phyloP scores from a whole-genome alignment of 2,329 filamentous ascomycete species.

The Periglandula ipomoeae region DNA sequence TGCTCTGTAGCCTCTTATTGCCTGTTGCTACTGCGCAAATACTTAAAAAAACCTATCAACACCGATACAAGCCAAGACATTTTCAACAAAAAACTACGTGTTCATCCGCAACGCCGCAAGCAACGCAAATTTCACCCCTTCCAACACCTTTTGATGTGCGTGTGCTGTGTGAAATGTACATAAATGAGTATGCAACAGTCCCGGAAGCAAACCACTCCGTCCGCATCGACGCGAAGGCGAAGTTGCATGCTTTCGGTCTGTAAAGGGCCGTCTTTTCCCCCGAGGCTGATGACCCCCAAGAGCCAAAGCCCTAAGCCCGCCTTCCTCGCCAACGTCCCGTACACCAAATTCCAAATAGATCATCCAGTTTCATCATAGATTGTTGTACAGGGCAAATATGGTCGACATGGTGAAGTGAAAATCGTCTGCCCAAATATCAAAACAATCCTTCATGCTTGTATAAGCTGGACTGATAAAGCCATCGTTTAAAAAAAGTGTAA shows the following conservation, averaged over 20 bases:
- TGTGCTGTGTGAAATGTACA: constrained; percentile 33
- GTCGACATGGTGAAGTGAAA: neutral
- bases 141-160: constrained; percentile 39
- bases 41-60: constrained; percentile 14
- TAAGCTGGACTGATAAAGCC: neutral
- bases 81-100: constrained; percentile 10
- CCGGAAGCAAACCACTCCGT: neutral
- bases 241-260: too few relatives aligned
- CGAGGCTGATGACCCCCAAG: neutral
- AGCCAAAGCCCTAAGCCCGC: too few relatives aligned
- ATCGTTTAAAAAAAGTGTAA: neutral
- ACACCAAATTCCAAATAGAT: constrained; percentile 5
- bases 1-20: constrained; percentile 14
- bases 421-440: neutral
- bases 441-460: neutral
- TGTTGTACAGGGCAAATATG: constrained; percentile 20
- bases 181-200: constrained; percentile 20
- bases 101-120: constrained; percentile 19
- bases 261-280: too few relatives aligned
- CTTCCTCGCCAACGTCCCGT: neutral
- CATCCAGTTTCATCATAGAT: constrained; percentile 14
- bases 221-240: too few relatives aligned
- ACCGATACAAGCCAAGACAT: constrained; percentile 17
- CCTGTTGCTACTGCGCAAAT: constrained; percentile 16
- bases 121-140: constrained; percentile 17